Evolutionary conservation across 2,329 filamentous ascomycete genomes (phyloP).

Genomic region (Sordariomycetes sp.): DNA sequence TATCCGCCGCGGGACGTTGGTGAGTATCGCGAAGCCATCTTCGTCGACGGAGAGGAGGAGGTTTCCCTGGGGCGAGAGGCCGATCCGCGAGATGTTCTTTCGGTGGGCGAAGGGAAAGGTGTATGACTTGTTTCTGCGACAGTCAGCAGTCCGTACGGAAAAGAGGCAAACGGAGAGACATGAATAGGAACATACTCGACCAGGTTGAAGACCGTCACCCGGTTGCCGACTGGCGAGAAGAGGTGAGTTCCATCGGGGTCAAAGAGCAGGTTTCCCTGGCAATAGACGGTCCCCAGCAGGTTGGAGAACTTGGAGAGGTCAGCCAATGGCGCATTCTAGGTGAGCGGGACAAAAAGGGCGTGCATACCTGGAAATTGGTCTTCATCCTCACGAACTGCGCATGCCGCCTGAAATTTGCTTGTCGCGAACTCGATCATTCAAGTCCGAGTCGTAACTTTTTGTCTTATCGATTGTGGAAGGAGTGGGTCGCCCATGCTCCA

Average conservation of each 20-base stretch:
- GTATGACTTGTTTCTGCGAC: slow-evolving; percentile 67
- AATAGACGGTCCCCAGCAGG: slow-evolving; percentile 94
- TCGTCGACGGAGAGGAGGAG: slow-evolving; percentile 89
- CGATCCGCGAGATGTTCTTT: slow-evolving; percentile 82
- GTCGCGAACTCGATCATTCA: neutral
- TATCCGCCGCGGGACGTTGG: slow-evolving; percentile 77
- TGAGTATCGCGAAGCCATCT: slow-evolving; percentile 86
- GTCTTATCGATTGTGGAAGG: slow-evolving; percentile 21
- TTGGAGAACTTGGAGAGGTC: slow-evolving; percentile 73
- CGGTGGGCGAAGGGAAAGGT: slow-evolving; percentile 87
- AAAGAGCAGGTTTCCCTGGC: slow-evolving; percentile 94
- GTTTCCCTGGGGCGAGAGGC: slow-evolving; percentile 82
- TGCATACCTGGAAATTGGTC: slow-evolving; percentile 87
- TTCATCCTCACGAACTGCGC: slow-evolving; percentile 59
- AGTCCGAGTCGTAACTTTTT: slow-evolving; percentile 3
- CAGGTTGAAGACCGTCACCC: slow-evolving; percentile 90
- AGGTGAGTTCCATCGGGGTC: slow-evolving; percentile 92
- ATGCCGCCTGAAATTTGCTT: neutral
- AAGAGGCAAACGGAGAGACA: neutral
- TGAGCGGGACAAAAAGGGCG: neutral
- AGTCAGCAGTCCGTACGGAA: neutral
- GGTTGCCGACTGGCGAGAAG: slow-evolving; percentile 91
- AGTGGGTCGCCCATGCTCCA: neutral
- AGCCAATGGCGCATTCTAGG: neutral
- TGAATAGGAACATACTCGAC: slow-evolving; percentile 58